Evolutionary conservation across 2,329 filamentous ascomycete genomes (phyloP), one percentile per base, ranked within the genome.

Genomic region (Diaporthe capsici): DNA sequence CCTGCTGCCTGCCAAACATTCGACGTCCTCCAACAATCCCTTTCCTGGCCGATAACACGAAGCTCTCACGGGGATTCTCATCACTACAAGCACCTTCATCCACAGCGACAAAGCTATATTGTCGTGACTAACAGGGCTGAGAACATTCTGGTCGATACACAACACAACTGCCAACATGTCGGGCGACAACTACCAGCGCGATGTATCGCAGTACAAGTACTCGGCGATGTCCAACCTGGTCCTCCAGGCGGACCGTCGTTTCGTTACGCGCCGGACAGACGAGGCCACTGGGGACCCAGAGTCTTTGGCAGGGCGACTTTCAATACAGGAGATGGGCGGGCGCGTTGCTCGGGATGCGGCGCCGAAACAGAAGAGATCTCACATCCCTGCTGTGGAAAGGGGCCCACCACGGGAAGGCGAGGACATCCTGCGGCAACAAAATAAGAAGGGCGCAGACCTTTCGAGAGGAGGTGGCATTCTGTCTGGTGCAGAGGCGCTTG

Each of bases 221-320:
- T 95, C 95, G 92, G 95, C 95, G 85, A 98, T 99, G 97, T 99
- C 97, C 88, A 99, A 99, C 92, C 94, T 99, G 95, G 97, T 99
- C 84, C 95, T 99, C 92, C 97, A 99, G 94, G 96, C 95, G 88
- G 97, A 99, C 89, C 94, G 96, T 87, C 94, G 97, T 81, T 98
- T 99, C 84, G 94, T 98, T 81, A 95, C 95, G 78, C 93, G 97
- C 84, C 93, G 95, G 81, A 95, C 93, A 80, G 96, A 99, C 86
- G 97, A 99, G 87, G 93, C 95, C 78, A 98, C 96, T 71, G 97
- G 97, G 81, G 97, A 99, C 84, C 97, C 97, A 71, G 97, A 99
- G 87, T 99, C 97, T 75, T 92, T 99, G 76, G 97, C 97, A 75
- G 97, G 97, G 73, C 94, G 96, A 80, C 93, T 99, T 84, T 96